Base-by-base conservation (phyloP, 257 asterid genomes). In the Buddleja alternifolia region DNA sequence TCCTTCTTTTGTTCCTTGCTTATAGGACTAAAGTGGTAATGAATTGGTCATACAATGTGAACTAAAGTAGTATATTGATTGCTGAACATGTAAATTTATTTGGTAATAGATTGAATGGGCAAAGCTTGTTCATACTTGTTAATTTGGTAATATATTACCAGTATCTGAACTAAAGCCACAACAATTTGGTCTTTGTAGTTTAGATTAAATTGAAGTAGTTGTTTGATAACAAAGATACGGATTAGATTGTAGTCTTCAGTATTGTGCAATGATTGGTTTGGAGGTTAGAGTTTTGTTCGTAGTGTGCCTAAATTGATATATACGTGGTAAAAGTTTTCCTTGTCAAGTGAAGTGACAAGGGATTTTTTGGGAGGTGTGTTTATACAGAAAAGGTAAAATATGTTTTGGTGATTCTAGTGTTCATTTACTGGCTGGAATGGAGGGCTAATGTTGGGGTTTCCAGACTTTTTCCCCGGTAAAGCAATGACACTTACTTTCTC, bases 161-260 rank as follows among this genome's bases (percentile, higher is more conserved):
- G 37, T n/a, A 60, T 60, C 51, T 68, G 69, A 63, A 55, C 32
- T 59, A 16, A 42, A 70, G 69, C 69, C 56, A 20, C 10, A 8
- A 25, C 48, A 57, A 66, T 2, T 60, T 53, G 32, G 57, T 19
- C 29, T 72, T 67, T n/a, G 60, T 15, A 42, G 60, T 19, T 59
- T 40, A 44, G 65, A 48, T 48, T 60, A 9, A 44, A 32, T 34
- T 61, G n/a, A 24, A 11, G 3, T 50, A 66, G 44, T 76, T 71
- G 66, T 56, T 40, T 9, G 36, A 17, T 34, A 15, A 25, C 63
- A 62, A 40, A 39, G 39, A 19, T 44, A 51, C 36, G 24, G 56
- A 47, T 20, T 52, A 42, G 6, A 7, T 15, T 54, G 6, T 12
- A 44, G 34, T 20, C 23, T 65, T 64, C 19, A 25, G 73, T 16